Conservation (phyloP, 1,284 basidiomycete genomes). For the Moesziomyces antarcticus region DNA sequence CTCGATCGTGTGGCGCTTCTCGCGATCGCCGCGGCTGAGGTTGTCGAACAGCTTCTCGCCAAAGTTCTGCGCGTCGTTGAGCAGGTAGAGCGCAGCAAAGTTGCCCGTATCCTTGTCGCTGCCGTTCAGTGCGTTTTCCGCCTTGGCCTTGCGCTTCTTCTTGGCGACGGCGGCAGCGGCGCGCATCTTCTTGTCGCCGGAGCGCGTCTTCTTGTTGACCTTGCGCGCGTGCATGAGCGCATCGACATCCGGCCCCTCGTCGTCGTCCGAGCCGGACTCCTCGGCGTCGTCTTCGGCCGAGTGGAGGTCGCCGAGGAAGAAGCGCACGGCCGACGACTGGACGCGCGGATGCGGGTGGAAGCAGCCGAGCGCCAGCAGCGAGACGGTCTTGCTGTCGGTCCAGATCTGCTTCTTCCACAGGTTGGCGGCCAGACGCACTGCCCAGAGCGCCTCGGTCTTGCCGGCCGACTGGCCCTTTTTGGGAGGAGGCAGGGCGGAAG, state of each 20-base stretch:
- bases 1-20: slow-evolving; percentile 87
- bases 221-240: slow-evolving; percentile 62
- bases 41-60: slow-evolving; percentile 92
- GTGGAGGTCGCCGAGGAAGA: slow-evolving; percentile 82
- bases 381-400: slow-evolving; percentile 92
- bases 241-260: slow-evolving; percentile 53
- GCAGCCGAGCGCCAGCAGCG: slow-evolving; percentile 89
- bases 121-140: slow-evolving; percentile 47
- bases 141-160: slow-evolving; percentile 52
- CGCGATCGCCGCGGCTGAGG: slow-evolving; percentile 77
- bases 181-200: slow-evolving; percentile 62
- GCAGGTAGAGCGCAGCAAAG: slow-evolving; percentile 90
- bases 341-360: slow-evolving; percentile 95
- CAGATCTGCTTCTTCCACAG: slow-evolving; percentile 94
- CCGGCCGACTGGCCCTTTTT: slow-evolving; percentile 71
- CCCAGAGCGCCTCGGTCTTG: slow-evolving; percentile 89
- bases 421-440: slow-evolving; percentile 91
- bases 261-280: slow-evolving; percentile 41
- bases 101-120: slow-evolving; percentile 71
- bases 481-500: slow-evolving; percentile 14
- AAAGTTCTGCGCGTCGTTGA: slow-evolving; percentile 96
- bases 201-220: slow-evolving; percentile 64
- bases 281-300: slow-evolving; percentile 61
- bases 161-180: slow-evolving; percentile 57
- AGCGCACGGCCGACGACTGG: slow-evolving; percentile 94